A percentile compares a stretch with the other conserved stretches of the same genome.
phyloP scores from a whole-genome alignment of 768 basidiomycete species.

The Suillus sp. region DNA sequence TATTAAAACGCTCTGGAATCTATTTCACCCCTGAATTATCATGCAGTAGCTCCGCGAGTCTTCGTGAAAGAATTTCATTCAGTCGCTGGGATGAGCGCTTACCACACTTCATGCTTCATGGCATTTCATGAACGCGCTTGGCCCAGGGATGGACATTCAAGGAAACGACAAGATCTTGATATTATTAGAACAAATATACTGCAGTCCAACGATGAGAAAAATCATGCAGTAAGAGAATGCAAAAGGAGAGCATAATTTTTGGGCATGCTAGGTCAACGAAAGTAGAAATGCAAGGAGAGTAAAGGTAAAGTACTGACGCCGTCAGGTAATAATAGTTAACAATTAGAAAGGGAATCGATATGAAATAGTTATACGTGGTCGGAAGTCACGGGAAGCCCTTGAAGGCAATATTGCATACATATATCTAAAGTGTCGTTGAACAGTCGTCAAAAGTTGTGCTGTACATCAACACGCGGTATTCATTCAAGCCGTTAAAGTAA shows the following conservation, averaged over 20 bases:
- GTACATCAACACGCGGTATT: background rate
- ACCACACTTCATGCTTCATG: slow-evolving; percentile 4
- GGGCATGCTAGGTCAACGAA: background rate
- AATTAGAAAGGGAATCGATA: slow-evolving; percentile 7
- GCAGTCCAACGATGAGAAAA: background rate
- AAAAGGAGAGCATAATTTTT: background rate
- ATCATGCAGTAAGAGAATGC: background rate
- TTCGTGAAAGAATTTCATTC: slow-evolving; percentile 1
- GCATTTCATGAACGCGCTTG: background rate
- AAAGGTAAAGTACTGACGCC: slow-evolving; percentile 4
- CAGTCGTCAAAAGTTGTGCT: background rate
- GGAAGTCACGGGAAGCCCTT: background rate
- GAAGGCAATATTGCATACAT: slow-evolving; percentile 5
- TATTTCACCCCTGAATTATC: slow-evolving; percentile 1
- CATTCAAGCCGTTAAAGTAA: slow-evolving; percentile 7
- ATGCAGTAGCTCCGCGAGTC: slow-evolving; percentile 7
- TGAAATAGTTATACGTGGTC: slow-evolving; percentile 1
- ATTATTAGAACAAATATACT: slow-evolving; percentile 7
- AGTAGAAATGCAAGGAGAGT: slow-evolving; percentile 6
- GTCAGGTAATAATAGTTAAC: slow-evolving; percentile 8
- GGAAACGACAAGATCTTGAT: background rate
- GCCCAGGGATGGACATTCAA: background rate
- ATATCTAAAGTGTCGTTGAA: background rate
- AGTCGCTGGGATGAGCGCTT: slow-evolving; percentile 5
- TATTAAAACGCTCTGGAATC: slow-evolving; percentile 5